phyloP scores from a whole-genome alignment of 768 basidiomycete species.

The Pulveroboletus frians region DNA sequence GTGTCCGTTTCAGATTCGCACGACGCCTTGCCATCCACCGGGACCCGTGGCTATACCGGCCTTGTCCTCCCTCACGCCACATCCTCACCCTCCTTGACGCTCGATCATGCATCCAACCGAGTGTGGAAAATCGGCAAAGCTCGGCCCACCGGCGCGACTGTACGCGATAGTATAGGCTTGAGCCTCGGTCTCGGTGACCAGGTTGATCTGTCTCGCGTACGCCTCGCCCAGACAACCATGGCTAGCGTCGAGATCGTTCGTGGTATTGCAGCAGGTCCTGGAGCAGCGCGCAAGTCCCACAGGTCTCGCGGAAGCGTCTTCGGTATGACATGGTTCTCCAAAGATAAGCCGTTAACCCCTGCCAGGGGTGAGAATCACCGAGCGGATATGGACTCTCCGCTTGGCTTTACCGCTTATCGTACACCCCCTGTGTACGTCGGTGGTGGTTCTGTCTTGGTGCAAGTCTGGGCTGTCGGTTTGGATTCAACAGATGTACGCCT shows the following conservation, averaged over 20 bases:
- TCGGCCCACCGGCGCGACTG: slow-evolving; percentile 4
- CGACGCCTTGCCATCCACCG: slow-evolving; percentile 37
- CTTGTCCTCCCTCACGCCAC: slow-evolving; percentile 46
- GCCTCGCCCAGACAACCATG: slow-evolving; percentile 85
- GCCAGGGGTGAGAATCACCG: slow-evolving; percentile 7
- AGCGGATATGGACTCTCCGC: slow-evolving; percentile 27
- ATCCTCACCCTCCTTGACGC: slow-evolving; percentile 18
- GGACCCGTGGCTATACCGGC: slow-evolving; percentile 52
- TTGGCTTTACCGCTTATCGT: slow-evolving; percentile 69
- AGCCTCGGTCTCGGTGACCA: slow-evolving; percentile 38
- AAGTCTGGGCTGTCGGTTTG: slow-evolving; percentile 85
- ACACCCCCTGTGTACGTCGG: slow-evolving; percentile 71
- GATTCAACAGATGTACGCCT: slow-evolving; percentile 70
- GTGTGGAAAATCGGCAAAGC: slow-evolving; percentile 24
- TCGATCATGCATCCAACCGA: slow-evolving; percentile 13
- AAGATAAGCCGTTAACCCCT: slow-evolving; percentile 16
- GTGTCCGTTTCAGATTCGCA: slow-evolving; percentile 23
- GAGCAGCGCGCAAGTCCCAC: slow-evolving; percentile 10
- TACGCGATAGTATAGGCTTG: slow-evolving; percentile 22
- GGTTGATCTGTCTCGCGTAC: slow-evolving; percentile 69
- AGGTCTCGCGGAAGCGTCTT: slow-evolving; percentile 24
- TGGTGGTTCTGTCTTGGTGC: slow-evolving; percentile 66
- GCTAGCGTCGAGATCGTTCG: slow-evolving; percentile 75
- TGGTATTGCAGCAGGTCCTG: slow-evolving; percentile 38
- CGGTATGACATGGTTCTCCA: slow-evolving; percentile 28